These are phyloP conservation scores for Jatropha podagrica DNA, from an alignment of 441 rosid species.

Conservation along the genomic window DNA sequence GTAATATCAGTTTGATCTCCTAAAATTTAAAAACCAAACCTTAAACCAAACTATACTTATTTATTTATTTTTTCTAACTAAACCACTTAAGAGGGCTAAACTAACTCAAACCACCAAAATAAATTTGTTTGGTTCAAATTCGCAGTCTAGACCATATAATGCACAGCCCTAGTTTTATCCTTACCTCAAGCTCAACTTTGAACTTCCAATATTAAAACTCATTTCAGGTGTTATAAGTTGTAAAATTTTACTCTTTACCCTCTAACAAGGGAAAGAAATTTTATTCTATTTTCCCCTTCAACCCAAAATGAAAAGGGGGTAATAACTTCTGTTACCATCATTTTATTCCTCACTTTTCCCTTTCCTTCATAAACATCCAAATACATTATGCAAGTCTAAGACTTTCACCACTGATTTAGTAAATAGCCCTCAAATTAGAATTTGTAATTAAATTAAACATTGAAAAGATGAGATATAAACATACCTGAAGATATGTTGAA, in stretches of 20 bases:
- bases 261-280: neutral
- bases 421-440: conserved; percentile 1
- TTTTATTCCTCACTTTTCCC: neutral
- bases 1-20: too few relatives aligned
- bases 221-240: neutral
- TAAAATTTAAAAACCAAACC: too few relatives aligned
- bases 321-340: neutral
- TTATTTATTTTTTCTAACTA: too few relatives aligned
- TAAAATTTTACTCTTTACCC: neutral
- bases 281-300: neutral
- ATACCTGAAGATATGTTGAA: conserved; percentile 42
- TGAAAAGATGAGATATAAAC: conserved; percentile 6
- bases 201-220: neutral
- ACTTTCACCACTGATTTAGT: neutral
- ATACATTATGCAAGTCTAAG: neutral
- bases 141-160: too few relatives aligned
- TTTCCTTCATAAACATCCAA: neutral
- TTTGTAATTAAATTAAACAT: neutral
- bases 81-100: too few relatives aligned
- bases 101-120: too few relatives aligned
- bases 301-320: neutral
- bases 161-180: neutral
- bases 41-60: too few relatives aligned
- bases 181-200: neutral
- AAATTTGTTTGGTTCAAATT: too few relatives aligned